Conservation (phyloP, 495 filamentous ascomycete species). For the Lasiosphaeriaceae sp. region DNA sequence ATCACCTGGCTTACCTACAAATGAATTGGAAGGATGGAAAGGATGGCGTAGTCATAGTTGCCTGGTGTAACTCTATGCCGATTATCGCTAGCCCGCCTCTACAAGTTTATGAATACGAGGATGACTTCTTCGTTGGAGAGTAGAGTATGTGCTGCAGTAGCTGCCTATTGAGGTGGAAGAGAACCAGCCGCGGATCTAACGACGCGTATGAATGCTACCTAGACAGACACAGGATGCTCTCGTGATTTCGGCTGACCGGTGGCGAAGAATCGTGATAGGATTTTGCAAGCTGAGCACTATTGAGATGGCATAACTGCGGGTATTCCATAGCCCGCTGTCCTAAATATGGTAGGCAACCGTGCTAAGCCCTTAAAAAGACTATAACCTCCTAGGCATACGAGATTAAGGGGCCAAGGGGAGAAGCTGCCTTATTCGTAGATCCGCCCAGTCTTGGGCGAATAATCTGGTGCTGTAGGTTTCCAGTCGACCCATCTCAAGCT, state of each 20-base stretch:
- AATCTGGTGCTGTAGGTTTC: no score
- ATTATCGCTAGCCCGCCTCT: neutral
- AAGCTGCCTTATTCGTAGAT: no score
- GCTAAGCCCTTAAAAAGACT: no score
- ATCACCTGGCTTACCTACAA: no score
- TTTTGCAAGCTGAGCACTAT: neutral
- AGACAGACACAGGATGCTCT: neutral
- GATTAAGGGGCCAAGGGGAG: no score
- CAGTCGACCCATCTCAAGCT: no score
- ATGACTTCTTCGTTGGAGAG: neutral
- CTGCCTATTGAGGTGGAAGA: neutral
- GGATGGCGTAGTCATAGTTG: no score
- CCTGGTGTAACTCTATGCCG: neutral
- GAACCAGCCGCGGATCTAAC: neutral
- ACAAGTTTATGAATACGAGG: neutral
- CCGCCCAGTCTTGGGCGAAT: no score
- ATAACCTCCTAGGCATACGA: no score
- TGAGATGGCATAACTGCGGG: neutral
- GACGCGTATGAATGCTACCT: neutral
- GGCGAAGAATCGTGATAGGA: neutral
- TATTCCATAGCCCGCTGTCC: no score
- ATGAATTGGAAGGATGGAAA: no score
- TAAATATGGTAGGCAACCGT: no score
- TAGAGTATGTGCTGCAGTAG: neutral
- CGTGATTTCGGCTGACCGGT: neutral